Evolutionary conservation across 148 eudicot species (phyloP), one percentile per base, ranked within the genome.

Genomic region (Vaccinium macrocarpon): DNA sequence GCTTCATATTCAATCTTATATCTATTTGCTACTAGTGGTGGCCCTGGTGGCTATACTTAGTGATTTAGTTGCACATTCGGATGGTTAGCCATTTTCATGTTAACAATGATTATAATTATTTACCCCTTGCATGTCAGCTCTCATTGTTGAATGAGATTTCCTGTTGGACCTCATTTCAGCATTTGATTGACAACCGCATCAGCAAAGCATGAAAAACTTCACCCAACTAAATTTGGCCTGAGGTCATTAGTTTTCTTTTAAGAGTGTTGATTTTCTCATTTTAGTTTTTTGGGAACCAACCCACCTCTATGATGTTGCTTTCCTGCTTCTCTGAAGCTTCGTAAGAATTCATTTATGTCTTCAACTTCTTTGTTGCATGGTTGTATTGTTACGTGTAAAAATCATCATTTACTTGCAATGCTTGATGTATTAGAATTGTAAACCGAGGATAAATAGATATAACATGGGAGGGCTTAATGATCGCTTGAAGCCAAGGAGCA

Each of bases 391-490:
- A 16, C 18, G 61, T 56, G 61, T 56, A 56, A 18, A 56, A 56
- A 56, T 5, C 5, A 56, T 61, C 1, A 21, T 61, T 61, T 61
- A 6, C 23, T 21, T 19, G 23, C 23, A 61, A 61, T 19, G 23
- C 66, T 61, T 61, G 25, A 61, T 61, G 10, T 21, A 7, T 61
- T 21, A 19, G 23, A 21, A 61, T 18, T 57, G 21, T 18, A 2
- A 15, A 0, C 51, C 6, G 8, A 18, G 32, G 23, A 77, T 53
- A 3, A 16, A 53, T 56, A 56, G 8, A 56, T 5, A 56, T 15
- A 18, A 21, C 61, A 95, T 95, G 97, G 91, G 82, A 66, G 88
- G 82, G 11, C 68, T 4, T 51, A 87, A 86, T 80, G 90, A 80
- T 8, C 49, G 64, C 3, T 13, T 81, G 56, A 79, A 85, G 71